A percentile compares a stretch with the other conserved stretches of the same genome.
phyloP scores from a whole-genome alignment of 1,284 basidiomycete species.

The Papiliotrema nemorosa region DNA sequence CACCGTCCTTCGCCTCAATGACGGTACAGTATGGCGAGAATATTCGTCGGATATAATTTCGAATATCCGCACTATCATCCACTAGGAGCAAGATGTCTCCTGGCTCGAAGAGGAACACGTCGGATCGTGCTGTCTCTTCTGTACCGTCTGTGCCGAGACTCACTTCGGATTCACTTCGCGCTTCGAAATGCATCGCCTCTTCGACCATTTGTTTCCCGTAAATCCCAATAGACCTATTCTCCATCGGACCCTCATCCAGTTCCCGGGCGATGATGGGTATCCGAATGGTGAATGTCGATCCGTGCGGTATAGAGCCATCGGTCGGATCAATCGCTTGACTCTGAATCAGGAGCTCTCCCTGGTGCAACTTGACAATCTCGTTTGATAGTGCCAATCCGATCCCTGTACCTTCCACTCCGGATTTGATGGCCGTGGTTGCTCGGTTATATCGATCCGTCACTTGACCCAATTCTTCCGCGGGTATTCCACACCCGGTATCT shows the following conservation, averaged over 20 bases:
- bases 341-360: slow-evolving; percentile 44
- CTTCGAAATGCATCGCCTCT: slow-evolving; percentile 35
- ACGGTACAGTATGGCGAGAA: slow-evolving; percentile 45
- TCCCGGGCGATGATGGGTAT: slow-evolving; percentile 13
- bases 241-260: not conserved
- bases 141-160: slow-evolving; percentile 6
- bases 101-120: slow-evolving; percentile 29
- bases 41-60: slow-evolving; percentile 37
- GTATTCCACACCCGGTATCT: slow-evolving; percentile 51
- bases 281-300: slow-evolving; percentile 27
- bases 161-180: slow-evolving; percentile 1
- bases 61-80: slow-evolving; percentile 41
- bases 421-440: slow-evolving; percentile 20
- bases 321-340: slow-evolving; percentile 21
- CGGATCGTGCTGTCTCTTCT: not conserved
- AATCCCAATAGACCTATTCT: slow-evolving; percentile 9
- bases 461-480: slow-evolving; percentile 20
- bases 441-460: slow-evolving; percentile 36
- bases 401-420: slow-evolving; percentile 27
- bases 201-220: slow-evolving; percentile 34
- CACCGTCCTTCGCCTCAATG: slow-evolving; percentile 45
- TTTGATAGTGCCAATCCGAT: slow-evolving; percentile 33
- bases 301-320: slow-evolving; percentile 29
- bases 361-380: slow-evolving; percentile 49
- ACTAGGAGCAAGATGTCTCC: slow-evolving; percentile 33